Conservation (phyloP, 176 grass and related monocot genomes). For the Puya raimondii region DNA sequence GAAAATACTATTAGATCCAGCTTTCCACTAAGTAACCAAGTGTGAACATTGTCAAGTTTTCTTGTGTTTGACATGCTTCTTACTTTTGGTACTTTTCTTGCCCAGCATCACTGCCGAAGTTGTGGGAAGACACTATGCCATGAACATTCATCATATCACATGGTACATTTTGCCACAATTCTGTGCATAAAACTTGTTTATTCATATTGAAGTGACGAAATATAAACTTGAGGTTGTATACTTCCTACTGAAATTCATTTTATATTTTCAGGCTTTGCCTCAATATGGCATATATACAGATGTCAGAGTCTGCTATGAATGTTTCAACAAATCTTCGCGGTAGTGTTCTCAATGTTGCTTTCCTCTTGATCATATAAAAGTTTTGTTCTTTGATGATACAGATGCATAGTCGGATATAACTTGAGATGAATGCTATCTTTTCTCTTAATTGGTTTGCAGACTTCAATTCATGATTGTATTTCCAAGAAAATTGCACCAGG, state of each 20-base stretch:
- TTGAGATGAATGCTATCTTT: neutral
- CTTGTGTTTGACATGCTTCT: neutral
- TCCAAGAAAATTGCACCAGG: too few species aligned
- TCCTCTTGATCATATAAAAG: neutral
- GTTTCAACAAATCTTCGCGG: conserved; percentile 77
- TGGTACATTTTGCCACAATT: conserved; percentile 35
- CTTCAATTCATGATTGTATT: too few species aligned
- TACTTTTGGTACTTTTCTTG: conserved; percentile 2
- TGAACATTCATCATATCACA: conserved; percentile 91
- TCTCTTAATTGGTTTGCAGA: neutral
- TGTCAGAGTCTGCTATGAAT: conserved; percentile 78
- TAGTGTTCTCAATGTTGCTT: conserved; percentile 15
- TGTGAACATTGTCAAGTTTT: neutral
- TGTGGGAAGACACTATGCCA: conserved; percentile 89
- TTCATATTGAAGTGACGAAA: neutral
- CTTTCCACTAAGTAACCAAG: neutral
- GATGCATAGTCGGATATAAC: neutral
- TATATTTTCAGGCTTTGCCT: conserved; percentile 61
- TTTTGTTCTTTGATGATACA: neutral
- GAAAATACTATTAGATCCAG: neutral
- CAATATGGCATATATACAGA: conserved; percentile 81
- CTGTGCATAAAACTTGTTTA: neutral
- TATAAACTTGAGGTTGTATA: neutral
- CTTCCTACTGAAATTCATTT: conserved; percentile 10
- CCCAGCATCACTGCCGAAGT: conserved; percentile 89